Evolutionary conservation across 2,329 filamentous ascomycete species (phyloP).

Genomic region (Microsporum canis): DNA sequence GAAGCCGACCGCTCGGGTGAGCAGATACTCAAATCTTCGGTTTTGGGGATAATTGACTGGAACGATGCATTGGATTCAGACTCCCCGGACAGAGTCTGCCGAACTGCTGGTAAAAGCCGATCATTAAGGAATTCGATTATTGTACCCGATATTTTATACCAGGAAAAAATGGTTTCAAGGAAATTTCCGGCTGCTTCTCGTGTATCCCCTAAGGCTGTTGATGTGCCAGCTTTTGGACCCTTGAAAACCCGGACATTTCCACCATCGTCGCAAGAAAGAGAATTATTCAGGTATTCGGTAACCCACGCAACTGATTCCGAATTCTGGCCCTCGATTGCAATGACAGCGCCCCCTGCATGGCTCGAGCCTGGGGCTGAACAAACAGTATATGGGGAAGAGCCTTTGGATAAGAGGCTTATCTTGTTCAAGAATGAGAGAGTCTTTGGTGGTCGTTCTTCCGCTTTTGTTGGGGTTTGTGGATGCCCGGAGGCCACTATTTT

Average conservation of each 20-base stretch:
- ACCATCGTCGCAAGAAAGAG: conserved; percentile 42
- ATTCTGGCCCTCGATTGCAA: conserved; percentile 70
- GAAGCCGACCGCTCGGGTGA: conserved; percentile 20
- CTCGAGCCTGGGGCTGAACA: neutral
- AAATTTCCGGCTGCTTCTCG: conserved; percentile 46
- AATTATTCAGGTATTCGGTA: conserved; percentile 49
- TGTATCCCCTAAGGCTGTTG: conserved; percentile 23
- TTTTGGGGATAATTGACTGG: conserved; percentile 24
- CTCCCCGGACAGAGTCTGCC: conserved; percentile 4
- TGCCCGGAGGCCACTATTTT: conserved; percentile 31
- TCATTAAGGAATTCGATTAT: conserved; percentile 50
- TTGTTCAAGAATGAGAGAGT: conserved; percentile 64
- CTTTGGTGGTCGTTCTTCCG: conserved; percentile 59
- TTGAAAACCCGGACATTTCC: conserved; percentile 41
- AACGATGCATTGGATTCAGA: conserved; percentile 21
- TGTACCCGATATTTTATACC: conserved; percentile 64
- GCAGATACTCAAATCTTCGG: conserved; percentile 21
- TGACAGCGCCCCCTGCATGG: conserved; percentile 52
- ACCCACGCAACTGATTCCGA: conserved; percentile 53
- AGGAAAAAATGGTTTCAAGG: conserved; percentile 55
- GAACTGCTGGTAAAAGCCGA: conserved; percentile 11
- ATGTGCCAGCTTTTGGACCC: conserved; percentile 28
- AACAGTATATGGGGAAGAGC: conserved; percentile 54
- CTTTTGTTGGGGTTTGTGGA: conserved; percentile 32
- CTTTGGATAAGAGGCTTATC: conserved; percentile 61